Conservation (phyloP, 345 rosid genomes). For the Populus pruinosa region DNA sequence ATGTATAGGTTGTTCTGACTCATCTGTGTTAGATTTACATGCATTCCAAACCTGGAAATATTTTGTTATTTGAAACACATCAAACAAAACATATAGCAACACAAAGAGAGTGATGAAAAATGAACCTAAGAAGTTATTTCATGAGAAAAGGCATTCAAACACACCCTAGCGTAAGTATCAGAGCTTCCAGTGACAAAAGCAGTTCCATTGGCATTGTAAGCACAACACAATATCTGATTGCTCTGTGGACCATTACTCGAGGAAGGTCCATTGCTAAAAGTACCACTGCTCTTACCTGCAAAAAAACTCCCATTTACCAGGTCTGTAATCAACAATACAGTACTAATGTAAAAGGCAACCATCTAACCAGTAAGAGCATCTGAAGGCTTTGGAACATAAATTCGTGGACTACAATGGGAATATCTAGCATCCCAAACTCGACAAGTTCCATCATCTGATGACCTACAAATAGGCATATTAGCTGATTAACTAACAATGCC, state of each 20-base stretch:
- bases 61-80: constrained; percentile 17
- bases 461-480: constrained; percentile 39
- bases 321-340: constrained; percentile 16
- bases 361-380: constrained; percentile 58
- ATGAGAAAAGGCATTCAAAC: constrained; percentile 30
- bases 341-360: constrained; percentile 7
- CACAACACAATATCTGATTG: constrained; percentile 88
- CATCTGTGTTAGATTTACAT: constrained; percentile 63
- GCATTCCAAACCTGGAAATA: constrained; percentile 86
- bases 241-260: constrained; percentile 54
- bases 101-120: constrained; percentile 14
- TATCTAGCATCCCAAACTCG: constrained; percentile 96
- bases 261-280: constrained; percentile 37
- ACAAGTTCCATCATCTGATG: constrained; percentile 99
- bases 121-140: constrained; percentile 1
- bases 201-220: constrained; percentile 91
- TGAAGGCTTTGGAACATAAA: constrained; percentile 76
- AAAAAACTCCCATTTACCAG: constrained; percentile 21
- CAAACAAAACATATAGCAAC: constrained; percentile 19
- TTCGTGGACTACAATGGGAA: constrained; percentile 67
- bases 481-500: constrained; percentile 14
- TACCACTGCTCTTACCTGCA: constrained; percentile 57
- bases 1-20: constrained; percentile 67
- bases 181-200: constrained; percentile 98
- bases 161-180: constrained; percentile 93